A percentile compares a stretch with the other conserved stretches of the same genome.
phyloP scores from a whole-genome alignment of 768 basidiomycete species.

The Tylopilus balloui region DNA sequence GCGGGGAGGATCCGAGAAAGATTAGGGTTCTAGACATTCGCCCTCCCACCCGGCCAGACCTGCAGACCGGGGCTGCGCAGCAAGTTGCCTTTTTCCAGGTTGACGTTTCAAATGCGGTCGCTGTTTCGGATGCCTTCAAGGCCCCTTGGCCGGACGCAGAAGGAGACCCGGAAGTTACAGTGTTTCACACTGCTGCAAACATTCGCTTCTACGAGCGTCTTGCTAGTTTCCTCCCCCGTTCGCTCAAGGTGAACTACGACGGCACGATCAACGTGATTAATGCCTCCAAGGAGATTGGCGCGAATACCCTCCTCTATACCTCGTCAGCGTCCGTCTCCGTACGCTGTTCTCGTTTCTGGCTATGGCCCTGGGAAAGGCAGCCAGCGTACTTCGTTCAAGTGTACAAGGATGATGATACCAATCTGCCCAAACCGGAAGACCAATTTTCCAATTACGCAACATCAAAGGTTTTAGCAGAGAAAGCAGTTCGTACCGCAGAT shows the following conservation, averaged over 20 bases:
- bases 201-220: conserved; percentile 76
- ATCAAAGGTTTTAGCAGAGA: conserved; percentile 59
- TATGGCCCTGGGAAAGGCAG: conserved; percentile 72
- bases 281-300: conserved; percentile 53
- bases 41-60: conserved; percentile 52
- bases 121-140: conserved; percentile 57
- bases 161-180: conserved; percentile 41
- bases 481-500: conserved; percentile 41
- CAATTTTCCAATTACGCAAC: conserved; percentile 75
- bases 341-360: conserved; percentile 53
- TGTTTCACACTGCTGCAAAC: conserved; percentile 74
- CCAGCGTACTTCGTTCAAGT: conserved; percentile 58
- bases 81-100: conserved; percentile 55
- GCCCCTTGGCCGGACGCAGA: conserved; percentile 53
- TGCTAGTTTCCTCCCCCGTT: conserved; percentile 45
- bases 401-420: conserved; percentile 55
- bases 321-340: conserved; percentile 67
- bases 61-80: conserved; percentile 47
- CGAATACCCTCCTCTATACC: conserved; percentile 59
- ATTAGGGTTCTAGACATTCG: conserved; percentile 69
- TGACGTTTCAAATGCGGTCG: conserved; percentile 51
- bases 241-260: conserved; percentile 57
- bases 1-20: conserved; percentile 62
- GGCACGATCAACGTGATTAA: conserved; percentile 67
- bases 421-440: conserved; percentile 48